A percentile compares a stretch with the other conserved stretches of the same genome.
phyloP scores from a whole-genome alignment of 345 rosid species.

The Aurinia saxatilis region DNA sequence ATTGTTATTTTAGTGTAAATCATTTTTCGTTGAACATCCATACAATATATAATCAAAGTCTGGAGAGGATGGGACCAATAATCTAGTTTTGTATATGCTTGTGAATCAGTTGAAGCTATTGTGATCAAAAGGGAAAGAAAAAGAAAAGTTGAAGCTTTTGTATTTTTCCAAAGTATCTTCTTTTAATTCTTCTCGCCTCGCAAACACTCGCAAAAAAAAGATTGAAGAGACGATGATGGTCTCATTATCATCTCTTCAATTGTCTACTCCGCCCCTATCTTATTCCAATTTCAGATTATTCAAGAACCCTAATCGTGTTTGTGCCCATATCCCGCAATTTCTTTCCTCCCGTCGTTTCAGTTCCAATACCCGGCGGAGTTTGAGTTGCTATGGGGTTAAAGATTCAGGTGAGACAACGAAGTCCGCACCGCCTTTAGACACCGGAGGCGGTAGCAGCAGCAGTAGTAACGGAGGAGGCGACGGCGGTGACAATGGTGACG shows the following conservation, averaged over 20 bases:
- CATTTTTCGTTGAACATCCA: too few relatives aligned
- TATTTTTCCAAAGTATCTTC: too few relatives aligned
- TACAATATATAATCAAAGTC: too few relatives aligned
- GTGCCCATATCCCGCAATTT: background rate
- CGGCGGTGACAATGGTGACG: constrained; percentile 44
- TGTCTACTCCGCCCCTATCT: constrained; percentile 15
- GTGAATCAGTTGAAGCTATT: too few relatives aligned
- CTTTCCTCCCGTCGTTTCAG: background rate
- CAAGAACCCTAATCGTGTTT: constrained; percentile 14
- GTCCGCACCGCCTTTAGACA: constrained; percentile 28
- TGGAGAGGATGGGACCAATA: too few relatives aligned
- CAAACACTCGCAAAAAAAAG: background rate
- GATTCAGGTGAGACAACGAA: constrained; percentile 47
- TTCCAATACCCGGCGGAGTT: constrained; percentile 1
- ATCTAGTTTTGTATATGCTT: too few relatives aligned
- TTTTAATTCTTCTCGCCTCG: too few relatives aligned
- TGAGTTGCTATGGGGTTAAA: constrained; percentile 36
- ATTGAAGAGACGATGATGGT: constrained; percentile 12
- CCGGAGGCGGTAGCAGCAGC: constrained; percentile 19
- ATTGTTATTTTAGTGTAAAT: too few relatives aligned
- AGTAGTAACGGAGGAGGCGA: constrained; percentile 31
- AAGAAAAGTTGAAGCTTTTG: too few relatives aligned
- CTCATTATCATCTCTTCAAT: constrained; percentile 36
- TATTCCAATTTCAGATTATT: constrained; percentile 6
- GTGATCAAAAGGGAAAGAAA: too few relatives aligned